Base-by-base conservation (phyloP, 352 stramenopile species). In the Phytophthora colocasiae region DNA sequence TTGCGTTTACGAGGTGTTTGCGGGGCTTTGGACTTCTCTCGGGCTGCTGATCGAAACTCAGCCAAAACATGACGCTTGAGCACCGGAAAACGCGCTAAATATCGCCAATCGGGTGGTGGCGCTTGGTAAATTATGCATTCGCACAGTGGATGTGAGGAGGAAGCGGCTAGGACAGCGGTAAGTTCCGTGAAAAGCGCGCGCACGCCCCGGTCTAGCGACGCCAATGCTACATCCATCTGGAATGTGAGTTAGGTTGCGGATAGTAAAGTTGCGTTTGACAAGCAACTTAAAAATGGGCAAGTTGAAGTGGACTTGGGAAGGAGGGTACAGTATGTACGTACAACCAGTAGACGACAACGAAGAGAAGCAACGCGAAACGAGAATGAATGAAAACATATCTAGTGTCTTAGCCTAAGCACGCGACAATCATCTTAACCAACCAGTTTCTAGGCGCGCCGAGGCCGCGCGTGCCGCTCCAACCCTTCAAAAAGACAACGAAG, bases 11-110 rank as follows among this genome's bases (percentile, higher is more conserved):
- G 64, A 36, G 70, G 68, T 29, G 62, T 75, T 77, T 58, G 60
- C 3, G 66, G 61, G 45, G 36, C 40, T 46, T 63, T 78, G 34
- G 27, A 59, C 57, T 53, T 59, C 53, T 68, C 65, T 15, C 9
- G 19, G 1, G 62, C 63, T 8, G 68, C 58, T 9, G 55, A 45
- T 8, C 49, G 39, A 51, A 78, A 88, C 27, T 73, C 57, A 8
- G 31, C 38, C 47, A 88, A 71, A 36, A 88, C 60, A 17, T 83
- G 63, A 19, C 75, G 77, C 59, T 80, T 83, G 39, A 88, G 77
- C 52, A 88, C 79, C 1, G 79, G 75, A 53, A 72, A 78, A 3
- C 66, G 79, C 9, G 15, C 58, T 54, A 86, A 43, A 41, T 72
- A 41, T 1, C 63, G 69, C 77, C 77, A 81, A 50, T 70, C 61